Base-by-base conservation (phyloP, 1,139 yeast species). In the Yamadazyma oceani region DNA sequence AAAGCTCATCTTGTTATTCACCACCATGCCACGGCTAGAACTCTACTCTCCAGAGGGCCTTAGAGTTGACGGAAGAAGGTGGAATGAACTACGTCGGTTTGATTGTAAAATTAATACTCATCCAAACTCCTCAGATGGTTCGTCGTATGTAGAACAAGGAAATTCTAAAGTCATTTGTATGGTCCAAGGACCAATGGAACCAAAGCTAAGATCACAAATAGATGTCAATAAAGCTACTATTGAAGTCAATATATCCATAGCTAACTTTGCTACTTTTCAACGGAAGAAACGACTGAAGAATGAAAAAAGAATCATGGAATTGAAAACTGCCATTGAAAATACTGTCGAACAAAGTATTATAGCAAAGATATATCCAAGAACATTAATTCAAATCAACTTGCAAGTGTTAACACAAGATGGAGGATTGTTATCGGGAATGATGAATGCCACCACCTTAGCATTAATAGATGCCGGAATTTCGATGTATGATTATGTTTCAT, bases 381-480 rank as follows among this genome's bases (percentile, higher is more conserved):
- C 97, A 0, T 73, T 81, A 33, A 85, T 94, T 26, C 79, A 78
- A 37, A 74, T 90, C 11, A 78, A 78, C 38, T 66, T 90, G 13
- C 87, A 86, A 49, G 89, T 92, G 0, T 68, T 92, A 42, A 82
- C 92, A 8, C 88, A 88, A 52, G 98, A 94, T 56, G 98, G 98
- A 25, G 95, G 96, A 0, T 58, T 90, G 34, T 64, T 92, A 48
- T 79, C 96, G 0, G 75, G 86, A 1, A 78, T 94, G 52, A 73
- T 88, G 35, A 92, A 94, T 57, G 88, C 97, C n/a, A 78, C 86
- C 36, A 87, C 96, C 1, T 66, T 92, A 49, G 97, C 96, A 0
- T 69, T 92, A 35, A 80, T 92, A 32, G 97, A 94, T 62, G 97
- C 97, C 1, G 98, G 98, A 32, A 82, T 92, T 31, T 86, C 97